Evolutionary conservation across 176 grass and related monocot species (phyloP).

Genomic region (Sorghum bicolor): DNA sequence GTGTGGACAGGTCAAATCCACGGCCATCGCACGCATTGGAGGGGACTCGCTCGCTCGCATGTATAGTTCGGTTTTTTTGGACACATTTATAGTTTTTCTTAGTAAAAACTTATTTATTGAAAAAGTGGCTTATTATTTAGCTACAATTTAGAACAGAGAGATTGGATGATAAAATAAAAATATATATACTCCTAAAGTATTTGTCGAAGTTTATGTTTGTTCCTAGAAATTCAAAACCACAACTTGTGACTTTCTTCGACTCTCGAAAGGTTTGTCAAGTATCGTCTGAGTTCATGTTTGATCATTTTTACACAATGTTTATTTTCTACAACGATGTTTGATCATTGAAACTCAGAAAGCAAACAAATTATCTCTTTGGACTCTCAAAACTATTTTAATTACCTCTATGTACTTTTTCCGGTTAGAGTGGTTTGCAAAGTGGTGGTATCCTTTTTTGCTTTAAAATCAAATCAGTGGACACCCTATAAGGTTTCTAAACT

Average conservation of each 20-base stretch:
- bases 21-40: too few relatives aligned
- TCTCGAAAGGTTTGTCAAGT: not conserved
- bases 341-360: not conserved
- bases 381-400: not conserved
- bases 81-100: too few relatives aligned
- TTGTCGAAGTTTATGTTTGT: not conserved
- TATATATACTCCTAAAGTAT: not conserved
- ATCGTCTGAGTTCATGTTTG: not conserved
- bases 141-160: too few relatives aligned
- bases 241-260: not conserved
- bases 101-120: too few relatives aligned
- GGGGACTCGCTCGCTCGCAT: too few relatives aligned
- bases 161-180: not conserved
- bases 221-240: not conserved
- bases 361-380: not conserved
- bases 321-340: too few relatives aligned
- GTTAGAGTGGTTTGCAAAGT: not conserved
- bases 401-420: not conserved
- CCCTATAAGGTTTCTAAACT: not conserved
- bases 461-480: too few relatives aligned
- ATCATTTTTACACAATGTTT: too few relatives aligned
- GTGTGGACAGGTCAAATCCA: too few relatives aligned
- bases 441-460: not conserved
- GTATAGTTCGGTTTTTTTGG: too few relatives aligned
- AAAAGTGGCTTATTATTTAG: too few relatives aligned